Percentiles rank a stretch among this genome's conserved stretches.
These are phyloP conservation scores for Cutaneotrichosporon sp. DNA, from an alignment of 1,284 basidiomycete species.

Conservation along the genomic window DNA sequence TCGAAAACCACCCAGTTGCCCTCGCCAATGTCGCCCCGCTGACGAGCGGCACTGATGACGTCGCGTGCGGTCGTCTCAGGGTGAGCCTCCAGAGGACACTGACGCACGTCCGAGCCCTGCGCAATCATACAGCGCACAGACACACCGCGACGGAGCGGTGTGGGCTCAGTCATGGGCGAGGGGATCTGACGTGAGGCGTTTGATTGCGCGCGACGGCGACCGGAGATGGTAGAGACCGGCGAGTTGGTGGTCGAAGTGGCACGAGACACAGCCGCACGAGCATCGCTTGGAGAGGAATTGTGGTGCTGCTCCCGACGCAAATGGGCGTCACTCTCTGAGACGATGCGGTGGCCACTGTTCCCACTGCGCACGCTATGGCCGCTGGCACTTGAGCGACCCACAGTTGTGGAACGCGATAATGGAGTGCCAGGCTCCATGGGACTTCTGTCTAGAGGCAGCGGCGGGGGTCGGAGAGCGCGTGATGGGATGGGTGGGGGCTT, in stretches of 20 bases:
- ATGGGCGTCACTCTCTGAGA: background rate
- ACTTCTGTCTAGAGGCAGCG: background rate
- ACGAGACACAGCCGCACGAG: constrained; percentile 1
- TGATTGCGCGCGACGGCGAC: constrained; percentile 9
- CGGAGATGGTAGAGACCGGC: background rate
- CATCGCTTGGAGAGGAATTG: too few relatives aligned
- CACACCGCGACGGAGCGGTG: constrained; percentile 3
- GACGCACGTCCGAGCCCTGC: background rate
- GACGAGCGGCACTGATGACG: constrained; percentile 19
- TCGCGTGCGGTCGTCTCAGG: constrained; percentile 37
- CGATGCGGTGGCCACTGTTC: background rate
- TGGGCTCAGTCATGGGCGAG: constrained; percentile 2
- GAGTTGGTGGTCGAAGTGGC: background rate
- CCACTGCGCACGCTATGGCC: constrained; percentile 1
- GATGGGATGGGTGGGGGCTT: background rate
- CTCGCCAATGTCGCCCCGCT: constrained; percentile 16
- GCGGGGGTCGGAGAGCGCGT: constrained; percentile 2
- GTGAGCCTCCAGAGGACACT: constrained; percentile 31
- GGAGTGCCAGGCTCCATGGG: background rate
- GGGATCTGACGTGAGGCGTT: background rate
- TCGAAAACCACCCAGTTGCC: constrained; percentile 43
- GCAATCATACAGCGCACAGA: constrained; percentile 13
- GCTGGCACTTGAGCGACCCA: constrained; percentile 1
- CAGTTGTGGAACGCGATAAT: background rate
- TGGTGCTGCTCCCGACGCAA: background rate